Evolutionary conservation across 179 eudicot species (phyloP), one percentile per base, ranked within the genome.

Genomic region (Beta corolliflora): DNA sequence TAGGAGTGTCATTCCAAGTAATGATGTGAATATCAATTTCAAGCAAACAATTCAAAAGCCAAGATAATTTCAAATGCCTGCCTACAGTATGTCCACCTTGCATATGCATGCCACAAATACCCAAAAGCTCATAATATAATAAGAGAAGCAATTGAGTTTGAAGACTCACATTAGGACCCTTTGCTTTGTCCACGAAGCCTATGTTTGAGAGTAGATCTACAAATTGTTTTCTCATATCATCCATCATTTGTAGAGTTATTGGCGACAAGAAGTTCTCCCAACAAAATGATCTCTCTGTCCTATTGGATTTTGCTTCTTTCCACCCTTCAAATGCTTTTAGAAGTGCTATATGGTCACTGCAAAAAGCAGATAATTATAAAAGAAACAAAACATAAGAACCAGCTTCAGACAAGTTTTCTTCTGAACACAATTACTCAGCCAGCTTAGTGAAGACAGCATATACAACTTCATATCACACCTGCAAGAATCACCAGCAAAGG

Each of bases 321-420:
- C 99, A 96, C 67, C 91, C 97, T 83, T 93, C 97, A 92, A 88
- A 96, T 79, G 99, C 99, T 88, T 96, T 92, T 16, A 94, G 88
- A 89, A 96, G 96, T 64, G 99, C 99, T 84, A 96, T 94, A 84
- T 96, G 99, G 79, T 96, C 99, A 86, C 99, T 96, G 91, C 87
- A 88, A 44, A 77, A 80, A 69, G 58, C 80, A 78, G 79, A 77
- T 18, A 21, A 23, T 36, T 36, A 36, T 3, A 1, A 54, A 21
- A 61, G 6, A 64, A 16, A 29, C 25, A 7, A 25, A 52, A 48
- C 55, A 65, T 41, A 53, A 63, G 68, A 78, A 63, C 13, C 56
- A 23, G 44, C 14, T 31, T 50, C 55, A n/a, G 45, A 59, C 54
- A 54, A 36, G 4, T 36, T 36, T 25, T 9, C 55, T 72, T 60